phyloP scores from a whole-genome alignment of 2,329 filamentous ascomycete genomes.

The Arthroderma sp. region DNA sequence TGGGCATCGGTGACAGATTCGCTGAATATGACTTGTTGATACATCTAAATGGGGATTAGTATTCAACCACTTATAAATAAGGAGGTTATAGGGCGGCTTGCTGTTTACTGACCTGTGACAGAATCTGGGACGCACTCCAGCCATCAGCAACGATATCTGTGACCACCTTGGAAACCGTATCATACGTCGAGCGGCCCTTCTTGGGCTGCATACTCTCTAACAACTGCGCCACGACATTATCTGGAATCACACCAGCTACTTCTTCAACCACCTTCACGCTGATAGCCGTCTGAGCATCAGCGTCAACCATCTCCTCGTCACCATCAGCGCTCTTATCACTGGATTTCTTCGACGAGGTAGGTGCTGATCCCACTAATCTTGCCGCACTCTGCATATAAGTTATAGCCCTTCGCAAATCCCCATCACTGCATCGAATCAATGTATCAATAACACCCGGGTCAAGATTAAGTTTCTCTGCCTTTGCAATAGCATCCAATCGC shows the following conservation, averaged over 20 bases:
- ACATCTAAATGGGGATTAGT: constrained; percentile 42
- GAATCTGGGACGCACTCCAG: constrained; percentile 85
- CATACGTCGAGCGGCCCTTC: constrained; percentile 52
- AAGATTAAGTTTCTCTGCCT: constrained; percentile 59
- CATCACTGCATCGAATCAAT: constrained; percentile 76
- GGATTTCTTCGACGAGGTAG: constrained; percentile 28
- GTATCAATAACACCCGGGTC: constrained; percentile 71
- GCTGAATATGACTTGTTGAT: constrained; percentile 69
- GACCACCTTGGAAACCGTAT: constrained; percentile 62
- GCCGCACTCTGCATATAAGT: constrained; percentile 95
- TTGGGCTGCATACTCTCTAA: constrained; percentile 63
- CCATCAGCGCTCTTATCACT: constrained; percentile 36
- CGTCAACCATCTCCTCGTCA: constrained; percentile 43
- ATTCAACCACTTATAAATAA: not conserved
- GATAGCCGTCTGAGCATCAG: constrained; percentile 41
- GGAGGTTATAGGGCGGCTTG: not conserved
- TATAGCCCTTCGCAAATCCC: constrained; percentile 90
- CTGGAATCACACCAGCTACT: constrained; percentile 88
- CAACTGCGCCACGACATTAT: constrained; percentile 55
- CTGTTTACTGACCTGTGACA: constrained; percentile 52
- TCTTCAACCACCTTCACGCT: constrained; percentile 77
- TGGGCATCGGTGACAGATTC: constrained; percentile 71
- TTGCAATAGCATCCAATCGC: constrained; percentile 70
- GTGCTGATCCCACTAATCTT: constrained; percentile 58
- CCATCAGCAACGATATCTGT: constrained; percentile 90